Evolutionary conservation across 2,329 filamentous ascomycete genomes (phyloP).

Genomic region (Macroventuria anomochaeta): DNA sequence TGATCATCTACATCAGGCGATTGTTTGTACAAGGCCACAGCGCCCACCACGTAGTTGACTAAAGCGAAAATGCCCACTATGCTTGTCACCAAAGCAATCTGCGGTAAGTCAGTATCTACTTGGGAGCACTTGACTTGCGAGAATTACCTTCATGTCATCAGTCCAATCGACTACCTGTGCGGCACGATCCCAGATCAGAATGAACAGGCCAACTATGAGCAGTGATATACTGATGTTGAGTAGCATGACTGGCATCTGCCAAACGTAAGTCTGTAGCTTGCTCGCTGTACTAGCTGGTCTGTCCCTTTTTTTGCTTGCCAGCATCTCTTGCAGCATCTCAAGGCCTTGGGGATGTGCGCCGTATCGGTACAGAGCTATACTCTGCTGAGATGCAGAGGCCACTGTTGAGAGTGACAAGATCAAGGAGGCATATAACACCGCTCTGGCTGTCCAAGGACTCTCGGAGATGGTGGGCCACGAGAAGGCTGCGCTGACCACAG

Average conservation of each 20-base stretch:
- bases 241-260: not conserved
- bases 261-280: not conserved
- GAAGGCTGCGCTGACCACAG: not conserved
- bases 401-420: not conserved
- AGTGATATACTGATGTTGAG: not conserved
- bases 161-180: not conserved
- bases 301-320: too few species aligned
- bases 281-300: not conserved
- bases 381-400: not conserved
- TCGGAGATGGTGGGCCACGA: not conserved
- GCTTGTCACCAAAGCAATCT: not conserved
- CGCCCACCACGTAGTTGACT: not conserved
- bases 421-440: not conserved
- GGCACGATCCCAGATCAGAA: not conserved
- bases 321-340: not conserved
- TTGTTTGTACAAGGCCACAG: not conserved
- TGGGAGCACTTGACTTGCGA: not conserved
- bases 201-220: not conserved
- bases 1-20: too few species aligned
- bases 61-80: not conserved
- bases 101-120: not conserved
- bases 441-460: not conserved
- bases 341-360: not conserved
- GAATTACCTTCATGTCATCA: not conserved
- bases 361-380: not conserved